Conservation (phyloP, 768 basidiomycete genomes). For the Solioccasus polychromus region DNA sequence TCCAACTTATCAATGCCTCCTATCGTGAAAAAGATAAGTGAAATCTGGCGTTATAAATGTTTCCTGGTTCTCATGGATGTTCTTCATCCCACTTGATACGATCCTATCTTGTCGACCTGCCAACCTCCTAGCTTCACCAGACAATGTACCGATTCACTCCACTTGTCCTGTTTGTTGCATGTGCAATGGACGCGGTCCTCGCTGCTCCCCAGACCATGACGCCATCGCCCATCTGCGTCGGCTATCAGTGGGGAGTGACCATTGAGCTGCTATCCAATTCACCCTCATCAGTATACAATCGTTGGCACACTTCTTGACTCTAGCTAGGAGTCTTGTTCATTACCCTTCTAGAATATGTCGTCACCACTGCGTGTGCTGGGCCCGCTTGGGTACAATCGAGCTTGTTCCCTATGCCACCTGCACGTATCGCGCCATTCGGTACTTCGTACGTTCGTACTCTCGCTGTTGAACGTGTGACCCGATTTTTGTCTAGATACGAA, state of each 20-base stretch:
- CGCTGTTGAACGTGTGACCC: background rate
- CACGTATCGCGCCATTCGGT: conserved; percentile 7
- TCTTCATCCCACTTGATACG: background rate
- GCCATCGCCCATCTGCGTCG: conserved; percentile 5
- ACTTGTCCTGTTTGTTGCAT: conserved; percentile 4
- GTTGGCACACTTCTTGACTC: conserved; percentile 1
- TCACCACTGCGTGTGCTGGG: conserved; percentile 7
- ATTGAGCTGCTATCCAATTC: conserved; percentile 2
- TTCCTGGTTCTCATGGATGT: background rate
- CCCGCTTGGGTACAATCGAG: conserved; percentile 19
- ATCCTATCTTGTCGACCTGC: background rate
- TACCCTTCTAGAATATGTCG: conserved; percentile 9
- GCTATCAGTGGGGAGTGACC: conserved; percentile 17
- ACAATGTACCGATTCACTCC: too few relatives aligned
- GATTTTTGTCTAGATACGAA: conserved; percentile 8
- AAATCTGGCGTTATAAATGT: conserved; percentile 13
- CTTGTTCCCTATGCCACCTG: conserved; percentile 13
- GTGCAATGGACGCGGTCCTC: background rate
- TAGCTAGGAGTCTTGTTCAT: background rate
- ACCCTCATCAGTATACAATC: conserved; percentile 14
- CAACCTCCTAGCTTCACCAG: background rate
- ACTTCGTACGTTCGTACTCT: conserved; percentile 11
- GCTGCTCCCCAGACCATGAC: background rate
- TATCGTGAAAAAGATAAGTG: background rate
- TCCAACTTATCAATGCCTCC: too few relatives aligned